Evolutionary conservation across 2,329 filamentous ascomycete genomes (phyloP).

Genomic region (Botrytis fabae): DNA sequence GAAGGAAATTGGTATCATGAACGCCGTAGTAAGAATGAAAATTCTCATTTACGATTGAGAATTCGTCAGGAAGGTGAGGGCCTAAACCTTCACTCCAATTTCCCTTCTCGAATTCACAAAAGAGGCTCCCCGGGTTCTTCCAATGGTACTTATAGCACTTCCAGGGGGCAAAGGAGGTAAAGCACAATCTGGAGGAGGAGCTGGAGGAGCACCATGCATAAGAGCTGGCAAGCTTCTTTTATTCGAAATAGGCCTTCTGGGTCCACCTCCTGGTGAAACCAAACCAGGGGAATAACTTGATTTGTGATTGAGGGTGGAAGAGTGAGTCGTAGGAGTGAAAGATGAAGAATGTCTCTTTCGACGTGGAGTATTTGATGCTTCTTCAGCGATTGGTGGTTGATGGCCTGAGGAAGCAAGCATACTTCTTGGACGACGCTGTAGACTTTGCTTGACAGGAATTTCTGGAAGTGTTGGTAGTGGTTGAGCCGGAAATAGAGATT

Average conservation of each 20-base stretch:
- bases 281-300: not conserved
- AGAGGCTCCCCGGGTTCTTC: conserved; percentile 3
- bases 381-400: not conserved
- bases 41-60: not conserved
- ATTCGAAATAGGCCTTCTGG: conserved; percentile 26
- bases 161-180: conserved; percentile 38
- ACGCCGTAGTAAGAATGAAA: not conserved
- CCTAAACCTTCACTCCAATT: not conserved
- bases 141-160: conserved; percentile 1
- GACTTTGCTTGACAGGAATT: not conserved
- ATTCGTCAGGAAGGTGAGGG: not conserved
- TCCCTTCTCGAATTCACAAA: conserved; percentile 11
- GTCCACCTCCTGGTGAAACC: conserved; percentile 16
- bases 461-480: conserved; percentile 5
- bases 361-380: conserved; percentile 7
- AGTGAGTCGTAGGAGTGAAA: conserved; percentile 15
- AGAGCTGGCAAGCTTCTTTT: conserved; percentile 36
- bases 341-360: conserved; percentile 10
- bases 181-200: conserved; percentile 39
- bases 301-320: conserved; percentile 7
- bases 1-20: conserved; percentile 3
- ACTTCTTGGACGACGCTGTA: conserved; percentile 13
- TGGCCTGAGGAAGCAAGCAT: conserved; percentile 3
- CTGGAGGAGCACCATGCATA: conserved; percentile 38
- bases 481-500: not conserved